Conservation (phyloP, 2,329 filamentous ascomycete genomes). For the Cladosporium oxysporum region DNA sequence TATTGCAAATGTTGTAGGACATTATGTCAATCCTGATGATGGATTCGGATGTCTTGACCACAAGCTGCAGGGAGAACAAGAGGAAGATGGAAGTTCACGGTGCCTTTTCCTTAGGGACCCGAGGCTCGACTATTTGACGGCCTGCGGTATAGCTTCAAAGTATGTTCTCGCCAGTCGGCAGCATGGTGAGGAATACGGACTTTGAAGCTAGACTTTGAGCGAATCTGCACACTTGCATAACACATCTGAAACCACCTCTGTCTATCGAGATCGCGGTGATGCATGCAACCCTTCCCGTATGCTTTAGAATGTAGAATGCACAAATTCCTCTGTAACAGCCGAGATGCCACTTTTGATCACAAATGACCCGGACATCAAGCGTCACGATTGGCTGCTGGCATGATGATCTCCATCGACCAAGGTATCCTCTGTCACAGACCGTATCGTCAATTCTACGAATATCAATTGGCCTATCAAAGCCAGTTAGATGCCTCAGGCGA, state of each 20-base stretch:
- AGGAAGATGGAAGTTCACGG: neutral
- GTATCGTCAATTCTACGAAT: neutral
- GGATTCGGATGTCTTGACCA: neutral
- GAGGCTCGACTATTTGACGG: neutral
- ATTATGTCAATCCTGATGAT: neutral
- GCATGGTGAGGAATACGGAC: neutral
- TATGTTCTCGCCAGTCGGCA: rapidly evolving
- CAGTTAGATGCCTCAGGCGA: neutral
- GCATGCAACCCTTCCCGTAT: neutral
- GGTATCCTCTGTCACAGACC: neutral
- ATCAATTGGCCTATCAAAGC: neutral
- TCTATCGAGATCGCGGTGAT: neutral
- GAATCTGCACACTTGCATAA: neutral
- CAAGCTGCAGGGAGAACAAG: neutral
- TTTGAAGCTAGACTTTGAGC: neutral
- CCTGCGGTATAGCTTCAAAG: neutral
- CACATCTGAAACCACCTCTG: neutral
- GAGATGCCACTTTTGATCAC: neutral
- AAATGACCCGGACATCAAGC: neutral
- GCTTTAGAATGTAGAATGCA: neutral
- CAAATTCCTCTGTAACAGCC: neutral
- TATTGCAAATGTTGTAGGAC: neutral
- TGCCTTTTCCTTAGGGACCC: neutral
- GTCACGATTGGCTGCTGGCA: neutral
- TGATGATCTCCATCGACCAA: neutral